Evolutionary conservation across 1,284 basidiomycete species (phyloP).

Genomic region (Tranzscheliella williamsii): DNA sequence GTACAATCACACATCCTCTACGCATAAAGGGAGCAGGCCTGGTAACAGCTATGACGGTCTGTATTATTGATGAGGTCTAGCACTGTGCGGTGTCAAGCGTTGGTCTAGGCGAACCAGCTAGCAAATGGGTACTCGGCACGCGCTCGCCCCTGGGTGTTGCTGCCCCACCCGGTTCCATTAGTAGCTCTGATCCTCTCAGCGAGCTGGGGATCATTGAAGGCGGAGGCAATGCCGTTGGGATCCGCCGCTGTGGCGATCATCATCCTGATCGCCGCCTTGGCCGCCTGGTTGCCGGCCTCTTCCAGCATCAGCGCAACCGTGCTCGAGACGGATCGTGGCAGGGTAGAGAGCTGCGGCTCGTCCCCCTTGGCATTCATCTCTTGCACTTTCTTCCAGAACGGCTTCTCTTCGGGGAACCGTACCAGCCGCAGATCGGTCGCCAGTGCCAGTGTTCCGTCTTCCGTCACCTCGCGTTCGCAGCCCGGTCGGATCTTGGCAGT

Average conservation of each 20-base stretch:
- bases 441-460: constrained; percentile 25
- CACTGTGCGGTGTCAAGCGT: too few species aligned
- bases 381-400: constrained; percentile 43
- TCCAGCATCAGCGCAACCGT: constrained; percentile 27
- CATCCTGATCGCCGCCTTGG: constrained; percentile 28
- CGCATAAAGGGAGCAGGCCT: too few species aligned
- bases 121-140: constrained; percentile 35
- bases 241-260: constrained; percentile 32
- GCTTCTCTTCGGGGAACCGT: constrained; percentile 45
- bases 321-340: constrained; percentile 17
- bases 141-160: constrained; percentile 13
- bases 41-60: too few species aligned
- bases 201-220: constrained; percentile 33
- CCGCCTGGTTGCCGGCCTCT: constrained; percentile 29
- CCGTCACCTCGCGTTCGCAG: constrained; percentile 20
- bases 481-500: constrained; percentile 26
- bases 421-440: constrained; percentile 45
- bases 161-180: constrained; percentile 20
- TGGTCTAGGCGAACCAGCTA: constrained; percentile 16
- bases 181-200: constrained; percentile 21
- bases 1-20: too few species aligned
- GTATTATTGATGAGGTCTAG: too few species aligned
- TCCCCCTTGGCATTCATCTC: constrained; percentile 43
- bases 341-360: constrained; percentile 27
- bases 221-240: constrained; percentile 31